Evolutionary conservation across 2,329 filamentous ascomycete genomes (phyloP), one percentile per base, ranked within the genome.

Genomic region (Ophiostoma quercus): DNA sequence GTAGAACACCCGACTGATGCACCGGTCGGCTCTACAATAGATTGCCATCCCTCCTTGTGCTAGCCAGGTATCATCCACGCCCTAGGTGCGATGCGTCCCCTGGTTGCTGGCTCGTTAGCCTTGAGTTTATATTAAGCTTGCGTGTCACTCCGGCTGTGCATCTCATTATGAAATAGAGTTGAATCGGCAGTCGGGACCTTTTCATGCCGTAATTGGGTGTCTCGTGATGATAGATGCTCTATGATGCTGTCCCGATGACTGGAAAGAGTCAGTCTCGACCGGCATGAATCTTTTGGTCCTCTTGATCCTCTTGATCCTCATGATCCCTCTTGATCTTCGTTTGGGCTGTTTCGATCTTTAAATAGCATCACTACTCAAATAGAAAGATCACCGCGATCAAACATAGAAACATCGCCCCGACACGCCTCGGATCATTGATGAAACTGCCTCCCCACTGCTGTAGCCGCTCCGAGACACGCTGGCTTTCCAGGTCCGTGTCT

Each of bases 391-490:
- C 22, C 51, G 25, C 51, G 51, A 57, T 25, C 51, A 57, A 57
- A 57, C 51, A 25, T 57, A 57, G 22, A 11, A 9, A 54, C 16
- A 22, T 11, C 9, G 7, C 19, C 43, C 16, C 16, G 6, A 47
- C 43, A 16, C 43, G 16, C 43, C 43, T 47, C 16, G 16, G 43
- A 47, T 7, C 43, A 47, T 47, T 9, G 51, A 57, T 57, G 51
- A 25, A 57, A 57, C 51, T 14, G 9, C 11, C 11, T 57, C 51
- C 51, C 51, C 51, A 57, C 51, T 9, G 16, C 51, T 57, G 51
- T 57, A 14, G 16, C 51, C 51, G 51, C 51, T 29, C 51, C 51
- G 51, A 57, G 51, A 57, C 51, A 57, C 51, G 51, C 51, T 57
- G 51, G 51, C n/a, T 57, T 25, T 57, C 51, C 22, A 7, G 51